Conservation (phyloP, 2,329 filamentous ascomycete genomes). For the Nemania sp. region DNA sequence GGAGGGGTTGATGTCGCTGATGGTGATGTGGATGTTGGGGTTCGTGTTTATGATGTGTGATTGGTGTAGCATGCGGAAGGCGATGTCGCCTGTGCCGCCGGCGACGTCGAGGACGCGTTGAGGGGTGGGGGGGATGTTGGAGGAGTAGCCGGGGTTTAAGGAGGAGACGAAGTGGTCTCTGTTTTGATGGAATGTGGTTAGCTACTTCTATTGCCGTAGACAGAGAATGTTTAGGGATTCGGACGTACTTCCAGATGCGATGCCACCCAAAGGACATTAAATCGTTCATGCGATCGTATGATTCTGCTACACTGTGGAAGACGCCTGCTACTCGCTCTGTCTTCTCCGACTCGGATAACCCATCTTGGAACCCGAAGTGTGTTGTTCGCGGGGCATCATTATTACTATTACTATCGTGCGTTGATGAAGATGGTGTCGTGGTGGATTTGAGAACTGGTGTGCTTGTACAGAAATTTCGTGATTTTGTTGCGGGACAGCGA, state of each 20-base stretch:
- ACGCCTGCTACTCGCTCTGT: slow-evolving; percentile 79
- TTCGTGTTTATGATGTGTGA: slow-evolving; percentile 84
- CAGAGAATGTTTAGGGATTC: slow-evolving; percentile 10
- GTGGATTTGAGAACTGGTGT: slow-evolving; percentile 37
- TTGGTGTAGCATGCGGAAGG: slow-evolving; percentile 94
- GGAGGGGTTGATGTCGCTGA: slow-evolving; percentile 94
- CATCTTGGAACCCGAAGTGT: slow-evolving; percentile 88
- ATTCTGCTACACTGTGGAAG: slow-evolving; percentile 93
- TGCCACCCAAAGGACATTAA: slow-evolving; percentile 98
- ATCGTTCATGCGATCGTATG: slow-evolving; percentile 99
- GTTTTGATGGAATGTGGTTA: slow-evolving; percentile 15
- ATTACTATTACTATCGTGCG: slow-evolving; percentile 24
- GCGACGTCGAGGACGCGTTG: slow-evolving; percentile 93
- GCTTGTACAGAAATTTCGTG: slow-evolving; percentile 45
- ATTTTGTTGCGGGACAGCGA: slow-evolving; percentile 16
- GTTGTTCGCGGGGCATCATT: slow-evolving; percentile 66
- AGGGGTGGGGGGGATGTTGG: slow-evolving; percentile 58
- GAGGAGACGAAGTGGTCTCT: slow-evolving; percentile 92
- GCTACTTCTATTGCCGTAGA: background rate
- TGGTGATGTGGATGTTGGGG: slow-evolving; percentile 83
- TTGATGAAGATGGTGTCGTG: slow-evolving; percentile 37
- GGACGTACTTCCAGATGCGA: slow-evolving; percentile 84
- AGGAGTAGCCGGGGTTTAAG: slow-evolving; percentile 81
- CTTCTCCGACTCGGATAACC: slow-evolving; percentile 84
- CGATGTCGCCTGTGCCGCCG: slow-evolving; percentile 96